These are phyloP conservation scores for Arachnomyces sp. DNA, from an alignment of 2,329 filamentous ascomycete species.

Conservation along the genomic window DNA sequence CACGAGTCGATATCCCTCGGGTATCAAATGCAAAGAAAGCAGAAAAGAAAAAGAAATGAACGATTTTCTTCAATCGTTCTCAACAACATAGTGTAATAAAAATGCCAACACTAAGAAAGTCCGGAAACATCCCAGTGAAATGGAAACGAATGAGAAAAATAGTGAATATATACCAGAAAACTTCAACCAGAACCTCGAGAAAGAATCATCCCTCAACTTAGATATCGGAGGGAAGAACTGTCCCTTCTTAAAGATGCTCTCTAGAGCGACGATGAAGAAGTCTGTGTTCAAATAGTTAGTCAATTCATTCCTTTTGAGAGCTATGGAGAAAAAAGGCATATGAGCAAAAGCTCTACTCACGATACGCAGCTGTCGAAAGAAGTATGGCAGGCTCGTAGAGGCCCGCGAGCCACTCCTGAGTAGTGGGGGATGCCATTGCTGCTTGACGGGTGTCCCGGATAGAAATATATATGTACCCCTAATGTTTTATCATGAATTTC, in stretches of 20 bases:
- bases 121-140: neutral
- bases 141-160: conserved; percentile 1
- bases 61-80: no score
- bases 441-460: conserved; percentile 38
- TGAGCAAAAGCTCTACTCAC: conserved; percentile 2
- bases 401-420: conserved; percentile 57
- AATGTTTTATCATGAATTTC: no score
- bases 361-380: conserved; percentile 1
- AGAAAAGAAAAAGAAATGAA: neutral
- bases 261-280: conserved; percentile 24
- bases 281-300: conserved; percentile 16
- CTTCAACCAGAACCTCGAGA: conserved; percentile 34
- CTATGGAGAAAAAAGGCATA: neutral
- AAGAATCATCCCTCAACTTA: conserved; percentile 31
- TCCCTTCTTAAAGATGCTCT: conserved; percentile 26
- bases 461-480: conserved; percentile 1
- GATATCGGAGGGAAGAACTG: conserved; percentile 27
- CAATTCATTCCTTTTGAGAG: neutral
- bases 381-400: conserved; percentile 29
- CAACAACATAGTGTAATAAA: no score
- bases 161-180: conserved; percentile 22
- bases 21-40: conserved; percentile 1
- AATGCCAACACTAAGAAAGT: neutral
- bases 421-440: conserved; percentile 42
- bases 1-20: neutral